These are phyloP conservation scores for Jamesozyma spencerorum DNA, from an alignment of 805 yeast genomes.

Conservation along the genomic window DNA sequence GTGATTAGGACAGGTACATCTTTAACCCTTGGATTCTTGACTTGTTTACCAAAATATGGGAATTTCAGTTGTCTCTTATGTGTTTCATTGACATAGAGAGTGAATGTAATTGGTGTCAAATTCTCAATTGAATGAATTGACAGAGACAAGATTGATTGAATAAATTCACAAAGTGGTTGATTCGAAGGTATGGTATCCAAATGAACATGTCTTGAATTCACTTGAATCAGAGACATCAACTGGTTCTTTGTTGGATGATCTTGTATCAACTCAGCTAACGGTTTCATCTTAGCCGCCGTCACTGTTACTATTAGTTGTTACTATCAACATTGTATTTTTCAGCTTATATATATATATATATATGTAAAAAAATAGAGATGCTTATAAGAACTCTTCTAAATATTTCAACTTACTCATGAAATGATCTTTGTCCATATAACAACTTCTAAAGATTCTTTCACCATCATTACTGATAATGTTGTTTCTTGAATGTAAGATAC, in stretches of 20 bases:
- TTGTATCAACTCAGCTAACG: conserved; percentile 8
- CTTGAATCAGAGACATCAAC: conserved; percentile 10
- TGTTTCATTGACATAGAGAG: conserved; percentile 1
- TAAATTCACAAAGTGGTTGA: conserved; percentile 1
- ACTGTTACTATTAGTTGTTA: background rate
- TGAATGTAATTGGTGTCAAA: conserved; percentile 6
- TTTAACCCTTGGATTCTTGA: background rate
- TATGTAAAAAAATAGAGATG: background rate
- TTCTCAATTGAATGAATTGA: conserved; percentile 17
- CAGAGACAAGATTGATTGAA: conserved; percentile 14
- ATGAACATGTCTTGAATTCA: conserved; percentile 11
- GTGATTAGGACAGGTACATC: conserved; percentile 13
- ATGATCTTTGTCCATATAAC: conserved; percentile 64
- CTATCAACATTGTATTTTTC: background rate
- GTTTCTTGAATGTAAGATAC: conserved; percentile 62
- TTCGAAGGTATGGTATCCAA: conserved; percentile 1
- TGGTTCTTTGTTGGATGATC: conserved; percentile 6
- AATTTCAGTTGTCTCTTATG: conserved; percentile 2
- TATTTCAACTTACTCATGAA: conserved; percentile 51
- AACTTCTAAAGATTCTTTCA: conserved; percentile 65
- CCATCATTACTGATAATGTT: conserved; percentile 33
- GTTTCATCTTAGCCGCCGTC: background rate
- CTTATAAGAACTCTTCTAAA: conserved; percentile 16
- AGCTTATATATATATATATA: background rate
- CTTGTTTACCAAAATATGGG: conserved; percentile 9